These are phyloP conservation scores for Raffaelea albimanens DNA, from an alignment of 2,329 filamentous ascomycete genomes.

Conservation along the genomic window DNA sequence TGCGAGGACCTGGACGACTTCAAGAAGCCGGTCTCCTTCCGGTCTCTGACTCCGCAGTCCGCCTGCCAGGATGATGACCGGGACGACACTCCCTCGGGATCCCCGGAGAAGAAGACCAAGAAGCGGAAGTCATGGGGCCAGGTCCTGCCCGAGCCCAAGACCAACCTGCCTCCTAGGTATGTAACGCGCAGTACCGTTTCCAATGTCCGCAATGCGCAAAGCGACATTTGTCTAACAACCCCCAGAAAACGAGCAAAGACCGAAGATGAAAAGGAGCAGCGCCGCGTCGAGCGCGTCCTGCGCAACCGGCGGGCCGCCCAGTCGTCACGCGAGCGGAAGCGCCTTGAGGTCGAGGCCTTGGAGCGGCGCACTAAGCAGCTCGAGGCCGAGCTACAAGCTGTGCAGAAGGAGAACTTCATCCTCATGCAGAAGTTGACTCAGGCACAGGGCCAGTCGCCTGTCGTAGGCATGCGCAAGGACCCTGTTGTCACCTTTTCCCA, in stretches of 20 bases:
- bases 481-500: constrained; percentile 47
- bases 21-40: constrained; percentile 1
- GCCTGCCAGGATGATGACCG: constrained; percentile 14
- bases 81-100: constrained; percentile 1
- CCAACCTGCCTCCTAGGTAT: constrained; percentile 83
- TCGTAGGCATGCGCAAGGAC: constrained; percentile 18
- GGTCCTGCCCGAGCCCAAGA: constrained; percentile 92
- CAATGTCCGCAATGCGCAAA: no score
- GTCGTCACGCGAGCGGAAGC: constrained; percentile 90
- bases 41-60: constrained; percentile 10
- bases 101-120: constrained; percentile 65
- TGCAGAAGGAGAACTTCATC: constrained; percentile 30
- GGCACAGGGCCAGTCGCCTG: constrained; percentile 23
- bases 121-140: constrained; percentile 99
- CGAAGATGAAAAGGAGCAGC: constrained; percentile 97
- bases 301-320: constrained; percentile 93
- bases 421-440: constrained; percentile 41
- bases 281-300: constrained; percentile 92
- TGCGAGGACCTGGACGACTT: constrained; percentile 3
- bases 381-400: constrained; percentile 42
- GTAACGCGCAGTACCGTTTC: no score
- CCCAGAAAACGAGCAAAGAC: constrained; percentile 91
- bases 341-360: constrained; percentile 76
- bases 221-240: not conserved
- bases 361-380: constrained; percentile 67